Conservation (phyloP, 2,329 filamentous ascomycete genomes). For the Metarhizium brunneum region DNA sequence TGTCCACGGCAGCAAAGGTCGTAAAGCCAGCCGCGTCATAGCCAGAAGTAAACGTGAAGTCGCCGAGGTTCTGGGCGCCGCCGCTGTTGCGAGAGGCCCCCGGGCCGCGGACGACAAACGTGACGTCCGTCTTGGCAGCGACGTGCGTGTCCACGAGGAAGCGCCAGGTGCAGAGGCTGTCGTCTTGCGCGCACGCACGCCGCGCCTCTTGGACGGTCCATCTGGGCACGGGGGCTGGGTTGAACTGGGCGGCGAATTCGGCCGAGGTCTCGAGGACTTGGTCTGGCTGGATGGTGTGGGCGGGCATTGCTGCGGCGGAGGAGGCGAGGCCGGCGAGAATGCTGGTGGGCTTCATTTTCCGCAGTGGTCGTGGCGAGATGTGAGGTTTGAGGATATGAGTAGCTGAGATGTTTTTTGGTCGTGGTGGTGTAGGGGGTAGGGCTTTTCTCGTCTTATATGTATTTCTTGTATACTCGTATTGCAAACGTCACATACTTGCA, state of each 20-base stretch:
- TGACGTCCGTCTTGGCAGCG: slow-evolving; percentile 24
- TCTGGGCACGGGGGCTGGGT: slow-evolving; percentile 19
- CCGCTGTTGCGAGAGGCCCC: slow-evolving; percentile 27
- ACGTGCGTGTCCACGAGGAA: slow-evolving; percentile 31
- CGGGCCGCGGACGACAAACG: slow-evolving; percentile 26
- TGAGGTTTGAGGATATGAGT: neutral
- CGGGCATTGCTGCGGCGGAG: slow-evolving; percentile 26
- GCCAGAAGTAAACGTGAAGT: slow-evolving; percentile 37
- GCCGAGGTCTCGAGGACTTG: slow-evolving; percentile 14
- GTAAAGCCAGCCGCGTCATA: slow-evolving; percentile 34
- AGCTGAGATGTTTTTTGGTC: neutral
- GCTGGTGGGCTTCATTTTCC: slow-evolving; percentile 32
- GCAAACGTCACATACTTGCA: too few relatives aligned
- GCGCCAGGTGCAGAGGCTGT: slow-evolving; percentile 34
- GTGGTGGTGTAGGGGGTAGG: neutral
- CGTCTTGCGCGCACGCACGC: slow-evolving; percentile 28
- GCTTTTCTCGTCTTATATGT: too few relatives aligned
- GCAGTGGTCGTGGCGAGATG: neutral
- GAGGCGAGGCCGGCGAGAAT: slow-evolving; percentile 25
- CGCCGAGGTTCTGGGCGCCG: slow-evolving; percentile 34
- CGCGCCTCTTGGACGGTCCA: slow-evolving; percentile 33
- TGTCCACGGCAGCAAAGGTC: slow-evolving; percentile 40
- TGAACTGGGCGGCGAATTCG: neutral
- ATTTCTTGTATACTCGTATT: too few relatives aligned
- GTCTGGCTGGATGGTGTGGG: slow-evolving; percentile 24